Evolutionary conservation across 169 alveolate genomes (phyloP).

Genomic region (Plasmodium ovale): DNA sequence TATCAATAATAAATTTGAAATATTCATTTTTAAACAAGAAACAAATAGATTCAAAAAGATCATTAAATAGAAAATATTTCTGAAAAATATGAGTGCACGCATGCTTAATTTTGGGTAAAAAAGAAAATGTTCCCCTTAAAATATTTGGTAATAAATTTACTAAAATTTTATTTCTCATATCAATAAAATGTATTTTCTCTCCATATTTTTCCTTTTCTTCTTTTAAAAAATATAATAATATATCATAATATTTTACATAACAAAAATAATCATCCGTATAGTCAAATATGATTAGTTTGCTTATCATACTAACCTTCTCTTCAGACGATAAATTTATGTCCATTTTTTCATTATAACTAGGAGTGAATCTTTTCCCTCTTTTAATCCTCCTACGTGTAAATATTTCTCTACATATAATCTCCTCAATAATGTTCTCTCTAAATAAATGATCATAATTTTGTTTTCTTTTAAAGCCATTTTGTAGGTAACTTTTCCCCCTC

Average conservation of each 20-base stretch:
- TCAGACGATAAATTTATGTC: constrained; percentile 30
- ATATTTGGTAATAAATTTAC: constrained; percentile 41
- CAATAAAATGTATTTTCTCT: constrained; percentile 3
- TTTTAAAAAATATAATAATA: constrained; percentile 47
- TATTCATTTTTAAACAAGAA: constrained; percentile 45
- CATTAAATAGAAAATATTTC: constrained; percentile 28
- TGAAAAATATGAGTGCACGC: constrained; percentile 55
- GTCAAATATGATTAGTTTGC: constrained; percentile 41
- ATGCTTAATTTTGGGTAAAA: constrained; percentile 33
- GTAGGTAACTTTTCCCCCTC: no score
- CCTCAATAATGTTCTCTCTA: constrained; percentile 24
- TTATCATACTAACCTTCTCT: constrained; percentile 41
- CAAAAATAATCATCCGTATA: constrained; percentile 54
- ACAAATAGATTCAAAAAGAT: constrained; percentile 44
- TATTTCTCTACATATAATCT: constrained; percentile 27
- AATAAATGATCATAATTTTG: constrained; percentile 12
- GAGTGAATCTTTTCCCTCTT: neutral
- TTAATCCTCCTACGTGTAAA: constrained; percentile 21
- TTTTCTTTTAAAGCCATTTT: constrained; percentile 8
- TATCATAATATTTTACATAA: constrained; percentile 73
- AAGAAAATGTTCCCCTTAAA: constrained; percentile 73
- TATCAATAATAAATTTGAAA: constrained; percentile 59
- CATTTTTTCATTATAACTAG: neutral
- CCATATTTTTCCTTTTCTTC: constrained; percentile 9
- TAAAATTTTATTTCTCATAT: constrained; percentile 16